Conservation (phyloP, 2,329 filamentous ascomycete species). For the Fusarium annulatum region DNA sequence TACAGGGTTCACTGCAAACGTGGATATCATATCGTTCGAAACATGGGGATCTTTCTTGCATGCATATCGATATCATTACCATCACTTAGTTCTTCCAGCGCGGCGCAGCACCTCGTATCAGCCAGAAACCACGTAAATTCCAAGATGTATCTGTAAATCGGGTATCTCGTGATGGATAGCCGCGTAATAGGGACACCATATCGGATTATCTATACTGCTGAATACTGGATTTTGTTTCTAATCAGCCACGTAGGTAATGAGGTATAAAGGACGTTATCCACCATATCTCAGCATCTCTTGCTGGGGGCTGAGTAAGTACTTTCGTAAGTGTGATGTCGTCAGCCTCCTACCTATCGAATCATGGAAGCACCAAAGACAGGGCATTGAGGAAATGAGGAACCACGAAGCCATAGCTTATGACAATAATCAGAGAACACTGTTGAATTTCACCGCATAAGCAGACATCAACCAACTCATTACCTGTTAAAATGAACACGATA, state of each 20-base stretch:
- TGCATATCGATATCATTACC: background rate
- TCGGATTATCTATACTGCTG: background rate
- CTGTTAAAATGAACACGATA: background rate
- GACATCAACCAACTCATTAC: background rate
- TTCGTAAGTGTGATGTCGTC: background rate
- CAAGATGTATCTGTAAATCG: background rate
- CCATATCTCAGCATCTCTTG: background rate
- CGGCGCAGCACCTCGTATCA: conserved; percentile 30
- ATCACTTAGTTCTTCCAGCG: background rate
- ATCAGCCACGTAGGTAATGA: background rate
- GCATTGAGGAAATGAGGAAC: background rate
- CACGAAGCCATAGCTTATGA: background rate
- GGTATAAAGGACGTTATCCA: background rate
- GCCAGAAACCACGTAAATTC: background rate
- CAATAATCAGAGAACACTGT: background rate
- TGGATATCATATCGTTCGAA: background rate
- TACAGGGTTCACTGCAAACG: background rate
- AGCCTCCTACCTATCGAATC: background rate
- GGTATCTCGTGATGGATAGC: background rate
- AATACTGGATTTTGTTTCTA: background rate
- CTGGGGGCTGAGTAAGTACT: background rate
- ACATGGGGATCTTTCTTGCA: background rate
- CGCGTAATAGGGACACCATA: conserved; percentile 3
- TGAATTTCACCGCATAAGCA: too few relatives aligned
- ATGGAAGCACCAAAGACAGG: background rate